Conservation (phyloP, 2,329 filamentous ascomycete species). For the Scedosporium dehoogii region DNA sequence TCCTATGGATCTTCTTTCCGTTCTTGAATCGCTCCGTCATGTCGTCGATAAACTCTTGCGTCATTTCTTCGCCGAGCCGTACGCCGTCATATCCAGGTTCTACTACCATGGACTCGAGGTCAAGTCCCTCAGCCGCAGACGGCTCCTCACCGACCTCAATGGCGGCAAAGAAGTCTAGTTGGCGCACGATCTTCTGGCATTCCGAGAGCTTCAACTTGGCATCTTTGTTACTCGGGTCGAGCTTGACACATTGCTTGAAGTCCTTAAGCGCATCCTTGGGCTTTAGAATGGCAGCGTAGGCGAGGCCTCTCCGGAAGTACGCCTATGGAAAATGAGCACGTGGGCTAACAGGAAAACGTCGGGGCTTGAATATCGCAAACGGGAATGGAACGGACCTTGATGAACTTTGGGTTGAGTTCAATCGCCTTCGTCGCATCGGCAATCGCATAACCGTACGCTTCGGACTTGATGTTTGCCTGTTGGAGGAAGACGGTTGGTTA, state of each 20-base stretch:
- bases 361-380: background rate
- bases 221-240: slow-evolving; percentile 81
- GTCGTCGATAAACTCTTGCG: slow-evolving; percentile 91
- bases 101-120: slow-evolving; percentile 75
- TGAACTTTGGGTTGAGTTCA: slow-evolving; percentile 75
- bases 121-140: slow-evolving; percentile 82
- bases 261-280: slow-evolving; percentile 83
- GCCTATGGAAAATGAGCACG: slow-evolving; percentile 43
- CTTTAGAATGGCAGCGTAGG: slow-evolving; percentile 81
- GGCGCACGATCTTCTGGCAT: slow-evolving; percentile 89
- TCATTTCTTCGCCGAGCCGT: slow-evolving; percentile 72
- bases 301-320: slow-evolving; percentile 87
- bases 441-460: slow-evolving; percentile 89
- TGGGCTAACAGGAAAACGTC: background rate
- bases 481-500: background rate
- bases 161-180: slow-evolving; percentile 84
- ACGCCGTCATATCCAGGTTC: slow-evolving; percentile 81
- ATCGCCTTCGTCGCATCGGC: slow-evolving; percentile 84
- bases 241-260: slow-evolving; percentile 82
- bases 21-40: slow-evolving; percentile 95
- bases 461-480: slow-evolving; percentile 88
- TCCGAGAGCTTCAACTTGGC: slow-evolving; percentile 85
- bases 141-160: slow-evolving; percentile 91
- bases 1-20: slow-evolving; percentile 89
- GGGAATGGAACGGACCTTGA: slow-evolving; percentile 55